These are phyloP conservation scores for Mallotus japonicus DNA, from an alignment of 441 rosid species.

Conservation along the genomic window DNA sequence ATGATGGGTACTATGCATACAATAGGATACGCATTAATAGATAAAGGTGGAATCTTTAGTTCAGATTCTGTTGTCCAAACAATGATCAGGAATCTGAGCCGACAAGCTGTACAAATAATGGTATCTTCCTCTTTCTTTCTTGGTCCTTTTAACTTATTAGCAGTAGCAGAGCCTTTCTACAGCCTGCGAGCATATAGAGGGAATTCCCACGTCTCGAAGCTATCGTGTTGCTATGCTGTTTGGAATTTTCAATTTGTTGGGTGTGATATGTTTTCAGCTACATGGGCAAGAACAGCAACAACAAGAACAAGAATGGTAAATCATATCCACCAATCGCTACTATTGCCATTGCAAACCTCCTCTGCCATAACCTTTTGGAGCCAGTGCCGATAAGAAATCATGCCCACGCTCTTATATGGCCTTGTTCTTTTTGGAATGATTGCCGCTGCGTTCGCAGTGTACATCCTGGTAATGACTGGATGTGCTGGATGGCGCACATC, in stretches of 20 bases:
- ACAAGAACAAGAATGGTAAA: not conserved
- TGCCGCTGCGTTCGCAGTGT: not conserved
- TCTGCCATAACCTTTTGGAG: not conserved
- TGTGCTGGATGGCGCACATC: not conserved
- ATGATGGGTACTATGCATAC: too few relatives aligned
- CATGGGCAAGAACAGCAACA: not conserved
- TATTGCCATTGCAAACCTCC: not conserved
- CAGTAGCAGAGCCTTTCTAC: not conserved
- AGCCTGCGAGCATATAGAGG: not conserved
- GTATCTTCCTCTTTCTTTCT: not conserved
- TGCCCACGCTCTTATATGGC: constrained; percentile 3
- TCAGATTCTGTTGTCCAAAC: too few relatives aligned
- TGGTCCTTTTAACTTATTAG: not conserved
- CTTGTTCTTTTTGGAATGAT: not conserved
- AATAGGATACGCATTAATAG: too few relatives aligned
- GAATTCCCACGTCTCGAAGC: not conserved
- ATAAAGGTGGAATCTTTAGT: too few relatives aligned
- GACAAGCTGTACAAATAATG: not conserved
- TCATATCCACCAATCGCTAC: not conserved
- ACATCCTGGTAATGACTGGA: not conserved
- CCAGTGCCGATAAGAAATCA: not conserved
- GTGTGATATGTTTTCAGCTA: not conserved
- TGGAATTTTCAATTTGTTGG: not conserved
- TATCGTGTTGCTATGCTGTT: not conserved
- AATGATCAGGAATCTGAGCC: not conserved